These are phyloP conservation scores for Rhizophagus clarus DNA, from an alignment of 192 early-diverging fungal species.

Conservation along the genomic window DNA sequence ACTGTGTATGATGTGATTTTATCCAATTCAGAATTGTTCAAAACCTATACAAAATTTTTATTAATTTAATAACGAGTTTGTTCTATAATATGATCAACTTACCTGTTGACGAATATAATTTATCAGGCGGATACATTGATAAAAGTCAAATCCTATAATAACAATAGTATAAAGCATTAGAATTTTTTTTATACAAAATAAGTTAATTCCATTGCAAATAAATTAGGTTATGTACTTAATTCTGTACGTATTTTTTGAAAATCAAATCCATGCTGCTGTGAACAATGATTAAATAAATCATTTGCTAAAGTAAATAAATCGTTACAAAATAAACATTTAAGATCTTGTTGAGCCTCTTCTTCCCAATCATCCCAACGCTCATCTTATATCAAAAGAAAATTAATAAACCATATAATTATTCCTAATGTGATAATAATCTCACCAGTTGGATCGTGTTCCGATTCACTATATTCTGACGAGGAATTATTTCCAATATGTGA, in stretches of 20 bases:
- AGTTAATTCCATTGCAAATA: neutral
- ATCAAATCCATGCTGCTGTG: constrained; percentile 64
- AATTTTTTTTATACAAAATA: neutral
- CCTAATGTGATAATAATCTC: neutral
- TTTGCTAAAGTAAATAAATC: constrained; percentile 50
- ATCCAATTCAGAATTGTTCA: constrained; percentile 30
- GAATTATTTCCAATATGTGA: neutral
- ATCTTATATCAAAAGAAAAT: constrained; percentile 9
- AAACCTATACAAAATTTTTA: neutral
- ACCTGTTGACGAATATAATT: constrained; percentile 67
- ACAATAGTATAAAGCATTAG: neutral
- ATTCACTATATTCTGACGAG: constrained; percentile 22
- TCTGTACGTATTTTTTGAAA: constrained; percentile 52
- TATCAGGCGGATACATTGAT: constrained; percentile 77
- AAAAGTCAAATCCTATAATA: constrained; percentile 75
- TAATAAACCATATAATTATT: neutral
- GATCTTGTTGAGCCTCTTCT: constrained; percentile 49
- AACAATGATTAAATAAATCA: constrained; percentile 66
- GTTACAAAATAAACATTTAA: constrained; percentile 76
- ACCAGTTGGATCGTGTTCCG: constrained; percentile 29
- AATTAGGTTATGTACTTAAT: constrained; percentile 32
- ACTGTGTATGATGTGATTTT: constrained; percentile 41
- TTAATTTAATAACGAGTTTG: neutral
- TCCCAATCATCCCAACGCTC: constrained; percentile 70
- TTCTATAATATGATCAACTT: neutral